Percentiles rank a stretch among this genome's conserved stretches.
These are phyloP conservation scores for Aspergillus indologenus DNA, from an alignment of 495 filamentous ascomycete species.

Conservation along the genomic window DNA sequence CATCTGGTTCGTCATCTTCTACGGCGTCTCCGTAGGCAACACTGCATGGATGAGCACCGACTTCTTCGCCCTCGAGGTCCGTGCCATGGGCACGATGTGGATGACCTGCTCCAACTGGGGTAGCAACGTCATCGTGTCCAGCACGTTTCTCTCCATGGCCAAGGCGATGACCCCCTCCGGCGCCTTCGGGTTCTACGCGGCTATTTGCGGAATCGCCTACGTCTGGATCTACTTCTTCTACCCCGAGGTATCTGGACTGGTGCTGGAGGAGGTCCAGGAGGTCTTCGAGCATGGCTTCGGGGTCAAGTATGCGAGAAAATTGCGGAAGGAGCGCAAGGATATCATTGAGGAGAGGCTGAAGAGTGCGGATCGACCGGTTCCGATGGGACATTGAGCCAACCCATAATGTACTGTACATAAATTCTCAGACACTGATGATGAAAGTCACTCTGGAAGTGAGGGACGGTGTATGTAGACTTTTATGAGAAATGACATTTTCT, in stretches of 20 bases:
- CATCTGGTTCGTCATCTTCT: conserved; percentile 49
- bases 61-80: conserved; percentile 51
- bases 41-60: conserved; percentile 52
- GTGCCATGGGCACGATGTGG: conserved; percentile 53
- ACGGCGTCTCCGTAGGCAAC: conserved; percentile 44
- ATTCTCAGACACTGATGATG: too few relatives aligned
- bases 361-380: not conserved
- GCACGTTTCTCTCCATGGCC: conserved; percentile 51
- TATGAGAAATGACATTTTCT: too few relatives aligned
- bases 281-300: conserved; percentile 49
- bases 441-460: too few relatives aligned
- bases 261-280: conserved; percentile 48
- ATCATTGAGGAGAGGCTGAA: conserved; percentile 14
- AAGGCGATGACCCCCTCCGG: conserved; percentile 46
- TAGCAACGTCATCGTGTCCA: conserved; percentile 51
- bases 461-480: too few relatives aligned
- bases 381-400: not conserved
- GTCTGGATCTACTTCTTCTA: conserved; percentile 48
- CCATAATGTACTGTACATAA: too few relatives aligned
- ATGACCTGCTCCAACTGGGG: conserved; percentile 50
- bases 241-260: conserved; percentile 48
- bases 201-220: conserved; percentile 46
- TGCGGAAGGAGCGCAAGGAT: conserved; percentile 30
- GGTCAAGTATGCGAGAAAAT: conserved; percentile 36
- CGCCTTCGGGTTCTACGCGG: conserved; percentile 53